A percentile compares a stretch with the other conserved stretches of the same genome.
Conservation (phyloP, 345 rosid species). For the Linum tenue region DNA sequence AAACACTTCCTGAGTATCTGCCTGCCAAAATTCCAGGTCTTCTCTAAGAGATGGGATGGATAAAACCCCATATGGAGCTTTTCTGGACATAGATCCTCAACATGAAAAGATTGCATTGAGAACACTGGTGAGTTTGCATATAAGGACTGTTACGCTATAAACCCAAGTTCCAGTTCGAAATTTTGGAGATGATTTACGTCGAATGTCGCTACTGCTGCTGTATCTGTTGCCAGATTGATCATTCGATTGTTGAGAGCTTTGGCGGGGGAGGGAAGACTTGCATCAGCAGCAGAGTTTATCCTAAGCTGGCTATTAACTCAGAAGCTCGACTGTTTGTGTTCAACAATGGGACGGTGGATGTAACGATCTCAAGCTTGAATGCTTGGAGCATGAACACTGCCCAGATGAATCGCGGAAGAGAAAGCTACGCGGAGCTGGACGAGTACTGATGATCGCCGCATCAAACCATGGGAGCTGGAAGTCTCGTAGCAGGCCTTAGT, state of each 20-base stretch:
- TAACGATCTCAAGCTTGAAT: slow-evolving; percentile 6
- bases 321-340: slow-evolving; percentile 16
- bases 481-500: too few relatives aligned
- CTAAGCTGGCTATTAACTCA: slow-evolving; percentile 14
- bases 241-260: slow-evolving; percentile 32
- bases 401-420: background rate
- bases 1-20: background rate
- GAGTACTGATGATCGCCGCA: background rate
- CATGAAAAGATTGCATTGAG: slow-evolving; percentile 32
- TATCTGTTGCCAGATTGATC: slow-evolving; percentile 25
- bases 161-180: background rate
- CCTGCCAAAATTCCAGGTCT: slow-evolving; percentile 22
- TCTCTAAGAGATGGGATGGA: slow-evolving; percentile 35
- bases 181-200: background rate
- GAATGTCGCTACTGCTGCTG: background rate
- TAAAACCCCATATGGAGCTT: slow-evolving; percentile 46
- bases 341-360: slow-evolving; percentile 16
- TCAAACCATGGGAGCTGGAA: background rate
- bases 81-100: slow-evolving; percentile 35
- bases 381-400: slow-evolving; percentile 22
- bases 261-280: slow-evolving; percentile 26
- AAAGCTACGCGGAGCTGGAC: background rate
- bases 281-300: slow-evolving; percentile 30
- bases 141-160: background rate
- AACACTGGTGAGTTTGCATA: slow-evolving; percentile 21